These are phyloP conservation scores for Batrachochytrium dendrobatidis DNA, from an alignment of 371 early-diverging fungal species.

Conservation along the genomic window DNA sequence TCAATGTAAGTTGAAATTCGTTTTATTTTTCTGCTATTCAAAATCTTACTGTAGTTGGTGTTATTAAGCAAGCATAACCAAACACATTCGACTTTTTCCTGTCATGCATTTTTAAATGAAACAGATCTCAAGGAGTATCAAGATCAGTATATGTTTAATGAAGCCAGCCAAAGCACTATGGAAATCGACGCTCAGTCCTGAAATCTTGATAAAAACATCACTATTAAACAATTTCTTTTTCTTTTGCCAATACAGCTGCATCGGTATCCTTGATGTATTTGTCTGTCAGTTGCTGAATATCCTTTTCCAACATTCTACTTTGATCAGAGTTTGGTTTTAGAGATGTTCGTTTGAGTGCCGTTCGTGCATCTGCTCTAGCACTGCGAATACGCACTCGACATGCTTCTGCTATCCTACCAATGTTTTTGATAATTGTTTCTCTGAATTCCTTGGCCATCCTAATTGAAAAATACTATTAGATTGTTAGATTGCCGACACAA, in stretches of 20 bases:
- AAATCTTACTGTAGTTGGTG: no score
- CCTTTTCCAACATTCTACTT: slow-evolving; percentile 52
- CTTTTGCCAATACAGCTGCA: slow-evolving; percentile 58
- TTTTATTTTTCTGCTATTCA: slow-evolving; percentile 2
- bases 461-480: no score
- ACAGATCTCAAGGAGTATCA: slow-evolving; percentile 70
- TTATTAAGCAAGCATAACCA: no score
- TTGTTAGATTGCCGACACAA: no score
- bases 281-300: slow-evolving; percentile 67
- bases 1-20: slow-evolving; percentile 56
- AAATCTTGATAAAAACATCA: background rate
- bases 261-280: slow-evolving; percentile 62
- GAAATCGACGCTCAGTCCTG: slow-evolving; percentile 12
- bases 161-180: slow-evolving; percentile 12
- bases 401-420: slow-evolving; percentile 60
- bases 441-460: slow-evolving; percentile 74
- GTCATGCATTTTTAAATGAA: no score
- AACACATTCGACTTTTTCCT: no score
- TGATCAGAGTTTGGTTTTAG: slow-evolving; percentile 57
- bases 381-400: slow-evolving; percentile 20
- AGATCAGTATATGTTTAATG: slow-evolving; percentile 89
- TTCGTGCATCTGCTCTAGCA: slow-evolving; percentile 30
- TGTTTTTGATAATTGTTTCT: slow-evolving; percentile 65
- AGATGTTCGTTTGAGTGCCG: slow-evolving; percentile 60
- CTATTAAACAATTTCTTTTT: slow-evolving; percentile 53